Percentiles rank a stretch among this genome's conserved stretches.
phyloP scores from a whole-genome alignment of 345 rosid genomes.

The Theobroma cacao region DNA sequence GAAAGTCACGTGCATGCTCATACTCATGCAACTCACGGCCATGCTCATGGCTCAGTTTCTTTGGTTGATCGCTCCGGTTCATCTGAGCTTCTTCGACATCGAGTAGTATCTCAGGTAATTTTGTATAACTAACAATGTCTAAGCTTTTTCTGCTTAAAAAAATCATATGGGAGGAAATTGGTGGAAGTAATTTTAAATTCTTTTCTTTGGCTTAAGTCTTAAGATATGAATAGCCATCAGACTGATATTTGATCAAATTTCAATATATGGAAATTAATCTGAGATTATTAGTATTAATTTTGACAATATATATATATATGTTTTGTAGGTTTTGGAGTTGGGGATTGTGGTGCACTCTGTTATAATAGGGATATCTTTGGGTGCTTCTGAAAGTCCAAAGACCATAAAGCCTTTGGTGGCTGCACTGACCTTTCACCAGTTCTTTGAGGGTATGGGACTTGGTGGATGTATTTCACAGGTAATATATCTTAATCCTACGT shows the following conservation, averaged over 20 bases:
- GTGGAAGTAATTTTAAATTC: neutral
- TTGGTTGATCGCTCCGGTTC: neutral
- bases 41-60: slow-evolving; percentile 30
- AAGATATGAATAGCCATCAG: no score
- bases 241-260: neutral
- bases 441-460: neutral
- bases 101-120: slow-evolving; percentile 44
- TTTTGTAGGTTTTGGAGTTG: neutral
- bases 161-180: neutral
- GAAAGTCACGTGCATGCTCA: slow-evolving; percentile 23
- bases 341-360: neutral
- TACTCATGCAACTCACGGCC: slow-evolving; percentile 40
- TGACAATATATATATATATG: neutral
- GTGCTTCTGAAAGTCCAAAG: neutral
- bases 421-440: neutral
- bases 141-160: no score
- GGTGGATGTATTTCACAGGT: neutral
- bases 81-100: slow-evolving; percentile 42
- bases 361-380: neutral
- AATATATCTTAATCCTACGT: neutral
- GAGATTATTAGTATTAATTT: neutral
- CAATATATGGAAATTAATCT: neutral
- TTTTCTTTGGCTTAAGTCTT: neutral
- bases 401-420: neutral
- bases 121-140: neutral